Conservation (phyloP, 345 rosid genomes). For the Aquilaria yunnanensis region DNA sequence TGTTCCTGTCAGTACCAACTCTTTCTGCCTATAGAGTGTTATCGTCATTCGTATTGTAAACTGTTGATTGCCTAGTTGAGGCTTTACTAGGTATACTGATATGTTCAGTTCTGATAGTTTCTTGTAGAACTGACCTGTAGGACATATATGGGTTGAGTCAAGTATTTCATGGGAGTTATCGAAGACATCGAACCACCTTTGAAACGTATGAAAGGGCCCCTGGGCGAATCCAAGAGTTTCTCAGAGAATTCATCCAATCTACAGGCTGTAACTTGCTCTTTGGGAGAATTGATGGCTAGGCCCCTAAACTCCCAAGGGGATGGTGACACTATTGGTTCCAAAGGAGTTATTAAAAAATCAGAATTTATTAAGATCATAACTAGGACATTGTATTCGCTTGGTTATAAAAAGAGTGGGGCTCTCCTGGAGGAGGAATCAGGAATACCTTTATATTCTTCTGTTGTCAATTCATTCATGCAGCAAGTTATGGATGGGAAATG, state of each 20-base stretch:
- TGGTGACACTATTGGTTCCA: slow-evolving; percentile 43
- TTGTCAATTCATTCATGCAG: slow-evolving; percentile 40
- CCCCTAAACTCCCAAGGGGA: slow-evolving; percentile 64
- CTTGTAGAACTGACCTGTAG: slow-evolving; percentile 6
- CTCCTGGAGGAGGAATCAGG: slow-evolving; percentile 71
- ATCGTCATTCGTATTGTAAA: not conserved
- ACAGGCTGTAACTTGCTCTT: slow-evolving; percentile 34
- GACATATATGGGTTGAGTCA: slow-evolving; percentile 49
- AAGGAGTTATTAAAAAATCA: slow-evolving; percentile 50
- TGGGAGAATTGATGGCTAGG: slow-evolving; percentile 62
- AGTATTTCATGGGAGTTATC: slow-evolving; percentile 66
- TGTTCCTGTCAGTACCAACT: not conserved
- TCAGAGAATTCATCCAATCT: slow-evolving; percentile 29
- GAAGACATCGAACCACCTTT: slow-evolving; percentile 69
- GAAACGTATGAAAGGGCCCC: slow-evolving; percentile 45
- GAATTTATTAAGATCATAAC: slow-evolving; percentile 57
- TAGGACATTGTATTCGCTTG: slow-evolving; percentile 66
- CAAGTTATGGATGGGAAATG: slow-evolving; percentile 56
- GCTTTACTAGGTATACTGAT: no score
- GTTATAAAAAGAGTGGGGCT: slow-evolving; percentile 54
- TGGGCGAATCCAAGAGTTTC: slow-evolving; percentile 34
- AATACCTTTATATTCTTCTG: slow-evolving; percentile 40
- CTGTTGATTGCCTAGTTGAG: slow-evolving; percentile 2
- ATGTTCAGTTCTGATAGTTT: not conserved
- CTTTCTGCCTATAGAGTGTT: not conserved